Evolutionary conservation across 768 basidiomycete species (phyloP).

Genomic region (Kwoniella sp.): DNA sequence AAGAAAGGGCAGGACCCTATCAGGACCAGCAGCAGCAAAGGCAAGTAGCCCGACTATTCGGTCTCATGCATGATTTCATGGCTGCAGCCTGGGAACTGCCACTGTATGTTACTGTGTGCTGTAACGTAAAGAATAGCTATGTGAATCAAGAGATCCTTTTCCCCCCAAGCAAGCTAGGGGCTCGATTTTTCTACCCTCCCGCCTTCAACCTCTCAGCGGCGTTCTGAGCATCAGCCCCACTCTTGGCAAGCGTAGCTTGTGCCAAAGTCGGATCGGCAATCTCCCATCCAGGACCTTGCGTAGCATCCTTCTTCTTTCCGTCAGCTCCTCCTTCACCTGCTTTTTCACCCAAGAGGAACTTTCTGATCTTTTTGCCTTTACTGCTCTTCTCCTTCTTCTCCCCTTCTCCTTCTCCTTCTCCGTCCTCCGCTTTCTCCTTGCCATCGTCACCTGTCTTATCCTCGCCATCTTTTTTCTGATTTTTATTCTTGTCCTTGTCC

Average conservation of each 20-base stretch:
- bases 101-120: too few species aligned
- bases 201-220: conserved; percentile 17
- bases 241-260: conserved; percentile 15
- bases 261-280: conserved; percentile 20
- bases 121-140: too few species aligned
- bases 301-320: not conserved
- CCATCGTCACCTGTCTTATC: conserved; percentile 1
- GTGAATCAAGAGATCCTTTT: too few species aligned
- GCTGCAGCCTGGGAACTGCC: too few species aligned
- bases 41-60: too few species aligned
- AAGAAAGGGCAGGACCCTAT: too few species aligned
- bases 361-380: conserved; percentile 1
- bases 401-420: conserved; percentile 7
- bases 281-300: conserved; percentile 16
- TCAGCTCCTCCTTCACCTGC: not conserved
- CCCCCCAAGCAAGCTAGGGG: too few species aligned
- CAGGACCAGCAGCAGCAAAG: too few species aligned
- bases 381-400: conserved; percentile 2
- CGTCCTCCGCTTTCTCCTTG: not conserved
- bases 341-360: conserved; percentile 4
- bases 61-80: too few species aligned
- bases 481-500: conserved; percentile 2
- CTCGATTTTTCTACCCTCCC: too few species aligned
- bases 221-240: conserved; percentile 17
- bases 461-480: not conserved